Evolutionary conservation across 2,329 filamentous ascomycete species (phyloP).

Genomic region (Chaetothyriales sp.): DNA sequence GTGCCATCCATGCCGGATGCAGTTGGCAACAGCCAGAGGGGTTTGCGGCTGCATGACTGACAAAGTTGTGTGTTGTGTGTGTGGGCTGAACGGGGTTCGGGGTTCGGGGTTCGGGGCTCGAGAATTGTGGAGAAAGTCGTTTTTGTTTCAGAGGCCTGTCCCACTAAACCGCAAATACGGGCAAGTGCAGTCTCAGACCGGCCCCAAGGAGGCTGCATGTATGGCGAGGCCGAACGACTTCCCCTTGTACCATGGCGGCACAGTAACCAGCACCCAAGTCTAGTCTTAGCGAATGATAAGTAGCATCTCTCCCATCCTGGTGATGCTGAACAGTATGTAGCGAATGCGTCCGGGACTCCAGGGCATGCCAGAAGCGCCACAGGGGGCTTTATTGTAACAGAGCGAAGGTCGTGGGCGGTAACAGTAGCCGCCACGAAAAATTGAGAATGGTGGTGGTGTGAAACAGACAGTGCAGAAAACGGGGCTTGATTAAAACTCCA

Average conservation of each 20-base stretch:
- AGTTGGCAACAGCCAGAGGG: background rate
- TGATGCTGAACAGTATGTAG: background rate
- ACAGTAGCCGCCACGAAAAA: slow-evolving; percentile 1
- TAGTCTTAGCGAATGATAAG: background rate
- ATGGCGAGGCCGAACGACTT: background rate
- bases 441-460: background rate
- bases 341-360: background rate
- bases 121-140: background rate
- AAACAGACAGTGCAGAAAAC: background rate
- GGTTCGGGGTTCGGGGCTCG: too few relatives aligned
- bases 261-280: background rate
- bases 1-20: background rate
- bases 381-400: background rate
- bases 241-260: background rate
- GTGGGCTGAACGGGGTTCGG: too few relatives aligned
- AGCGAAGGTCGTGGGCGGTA: slow-evolving; percentile 1
- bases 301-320: background rate
- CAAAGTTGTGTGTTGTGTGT: too few relatives aligned
- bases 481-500: background rate
- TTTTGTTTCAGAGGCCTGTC: background rate
- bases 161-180: background rate
- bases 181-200: background rate
- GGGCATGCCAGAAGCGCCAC: background rate
- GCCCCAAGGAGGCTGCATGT: too few relatives aligned
- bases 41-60: background rate